A percentile compares a stretch with the other conserved stretches of the same genome.
Conservation (phyloP, 306 rosid species). For the Corylus heterophylla region DNA sequence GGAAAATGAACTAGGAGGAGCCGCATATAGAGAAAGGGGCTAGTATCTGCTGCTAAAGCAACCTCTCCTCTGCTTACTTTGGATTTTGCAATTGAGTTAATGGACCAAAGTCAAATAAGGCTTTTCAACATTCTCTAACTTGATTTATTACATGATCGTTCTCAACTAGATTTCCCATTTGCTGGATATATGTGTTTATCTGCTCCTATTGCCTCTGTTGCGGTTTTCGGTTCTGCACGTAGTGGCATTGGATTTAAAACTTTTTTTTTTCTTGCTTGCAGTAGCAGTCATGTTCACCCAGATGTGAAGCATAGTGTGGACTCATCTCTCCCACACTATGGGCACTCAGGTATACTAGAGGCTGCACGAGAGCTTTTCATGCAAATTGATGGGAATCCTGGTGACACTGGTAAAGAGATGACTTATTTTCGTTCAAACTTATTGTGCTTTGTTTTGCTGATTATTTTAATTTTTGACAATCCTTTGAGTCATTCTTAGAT, state of each 20-base stretch:
- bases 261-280: slow-evolving; percentile 40
- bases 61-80: neutral
- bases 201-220: neutral
- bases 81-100: neutral
- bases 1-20: neutral
- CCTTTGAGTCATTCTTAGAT: neutral
- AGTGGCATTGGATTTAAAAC: slow-evolving; percentile 19
- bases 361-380: slow-evolving; percentile 79
- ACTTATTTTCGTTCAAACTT: slow-evolving; percentile 12
- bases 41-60: neutral
- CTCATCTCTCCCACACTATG: slow-evolving; percentile 77
- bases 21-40: neutral
- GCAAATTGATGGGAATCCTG: slow-evolving; percentile 74
- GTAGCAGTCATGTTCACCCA: slow-evolving; percentile 47
- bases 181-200: neutral
- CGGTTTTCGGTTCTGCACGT: neutral
- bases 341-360: slow-evolving; percentile 84
- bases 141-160: neutral
- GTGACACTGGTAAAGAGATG: slow-evolving; percentile 46
- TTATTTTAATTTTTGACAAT: neutral
- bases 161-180: neutral
- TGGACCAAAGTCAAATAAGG: neutral
- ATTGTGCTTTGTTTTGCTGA: slow-evolving; percentile 18
- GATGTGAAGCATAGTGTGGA: slow-evolving; percentile 43
- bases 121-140: neutral